Conservation (phyloP, 2,329 filamentous ascomycete genomes). For the Sphaceloma murrayae region DNA sequence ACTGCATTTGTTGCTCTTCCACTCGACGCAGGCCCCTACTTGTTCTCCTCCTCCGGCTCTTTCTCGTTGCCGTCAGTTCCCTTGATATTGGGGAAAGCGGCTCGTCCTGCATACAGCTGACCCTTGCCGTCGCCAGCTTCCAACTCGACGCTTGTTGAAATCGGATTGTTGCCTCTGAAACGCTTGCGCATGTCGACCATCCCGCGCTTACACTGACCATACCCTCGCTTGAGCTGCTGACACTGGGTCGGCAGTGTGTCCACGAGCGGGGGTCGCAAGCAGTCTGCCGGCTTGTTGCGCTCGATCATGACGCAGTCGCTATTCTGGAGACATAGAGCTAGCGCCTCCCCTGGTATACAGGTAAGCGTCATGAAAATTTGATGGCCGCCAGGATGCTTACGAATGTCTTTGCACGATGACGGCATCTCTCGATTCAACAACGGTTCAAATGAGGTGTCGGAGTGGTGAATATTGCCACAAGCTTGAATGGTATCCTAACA, state of each 20-base stretch:
- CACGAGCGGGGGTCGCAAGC: conserved; percentile 70
- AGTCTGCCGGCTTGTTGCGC: conserved; percentile 77
- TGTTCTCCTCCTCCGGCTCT: conserved; percentile 25
- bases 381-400: conserved; percentile 45
- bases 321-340: conserved; percentile 90
- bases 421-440: conserved; percentile 52
- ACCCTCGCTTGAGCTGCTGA: conserved; percentile 85
- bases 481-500: too few relatives aligned
- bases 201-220: conserved; percentile 90
- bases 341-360: conserved; percentile 61
- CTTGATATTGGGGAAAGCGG: conserved; percentile 25
- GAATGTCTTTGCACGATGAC: conserved; percentile 91
- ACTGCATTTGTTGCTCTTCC: not conserved
- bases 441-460: not conserved
- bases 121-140: conserved; percentile 45
- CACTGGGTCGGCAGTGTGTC: conserved; percentile 78
- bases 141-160: conserved; percentile 56
- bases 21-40: too few relatives aligned
- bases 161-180: conserved; percentile 86
- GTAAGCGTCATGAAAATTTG: conserved; percentile 13
- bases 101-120: conserved; percentile 69
- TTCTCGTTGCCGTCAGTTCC: conserved; percentile 26
- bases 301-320: conserved; percentile 94
- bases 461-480: too few relatives aligned
- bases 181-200: conserved; percentile 98